A percentile compares a stretch with the other conserved stretches of the same genome.
Evolutionary conservation across 2,329 filamentous ascomycete genomes (phyloP).

Genomic region (Xylaria digitata): DNA sequence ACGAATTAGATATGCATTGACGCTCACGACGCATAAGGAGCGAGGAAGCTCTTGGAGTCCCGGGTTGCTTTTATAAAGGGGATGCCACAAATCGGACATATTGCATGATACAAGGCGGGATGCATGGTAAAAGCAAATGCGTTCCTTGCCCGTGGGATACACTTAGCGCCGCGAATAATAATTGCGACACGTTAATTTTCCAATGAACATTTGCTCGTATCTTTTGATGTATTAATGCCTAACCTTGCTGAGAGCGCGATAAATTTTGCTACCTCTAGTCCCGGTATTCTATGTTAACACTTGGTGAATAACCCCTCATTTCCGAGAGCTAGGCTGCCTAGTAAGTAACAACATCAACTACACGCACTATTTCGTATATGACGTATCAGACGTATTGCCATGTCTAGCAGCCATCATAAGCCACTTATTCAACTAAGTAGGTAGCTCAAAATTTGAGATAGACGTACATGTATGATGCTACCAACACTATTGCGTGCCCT

Average conservation of each 20-base stretch:
- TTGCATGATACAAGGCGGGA: constrained; percentile 30
- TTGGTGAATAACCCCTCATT: not conserved
- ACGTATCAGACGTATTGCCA: not conserved
- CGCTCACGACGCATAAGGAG: constrained; percentile 34
- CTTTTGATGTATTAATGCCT: not conserved
- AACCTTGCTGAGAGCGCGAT: not conserved
- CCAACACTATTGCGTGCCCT: not conserved
- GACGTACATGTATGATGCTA: not conserved
- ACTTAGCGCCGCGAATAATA: constrained; percentile 11
- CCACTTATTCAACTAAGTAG: not conserved
- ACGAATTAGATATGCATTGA: constrained; percentile 38
- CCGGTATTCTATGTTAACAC: not conserved
- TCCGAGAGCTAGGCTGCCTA: not conserved
- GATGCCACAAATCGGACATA: constrained; percentile 35
- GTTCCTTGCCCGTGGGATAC: constrained; percentile 8
- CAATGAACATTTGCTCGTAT: not conserved
- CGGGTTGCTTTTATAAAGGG: constrained; percentile 32
- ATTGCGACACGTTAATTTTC: constrained; percentile 13
- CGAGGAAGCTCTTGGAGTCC: constrained; percentile 32
- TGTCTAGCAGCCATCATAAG: not conserved
- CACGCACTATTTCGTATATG: not conserved
- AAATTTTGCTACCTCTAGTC: not conserved
- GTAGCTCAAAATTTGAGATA: not conserved
- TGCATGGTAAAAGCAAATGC: not conserved
- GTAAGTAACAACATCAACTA: not conserved